Evolutionary conservation across 139 green algal species (phyloP), one percentile per base, ranked within the genome.

Genomic region (Picochlorum costavermella): DNA sequence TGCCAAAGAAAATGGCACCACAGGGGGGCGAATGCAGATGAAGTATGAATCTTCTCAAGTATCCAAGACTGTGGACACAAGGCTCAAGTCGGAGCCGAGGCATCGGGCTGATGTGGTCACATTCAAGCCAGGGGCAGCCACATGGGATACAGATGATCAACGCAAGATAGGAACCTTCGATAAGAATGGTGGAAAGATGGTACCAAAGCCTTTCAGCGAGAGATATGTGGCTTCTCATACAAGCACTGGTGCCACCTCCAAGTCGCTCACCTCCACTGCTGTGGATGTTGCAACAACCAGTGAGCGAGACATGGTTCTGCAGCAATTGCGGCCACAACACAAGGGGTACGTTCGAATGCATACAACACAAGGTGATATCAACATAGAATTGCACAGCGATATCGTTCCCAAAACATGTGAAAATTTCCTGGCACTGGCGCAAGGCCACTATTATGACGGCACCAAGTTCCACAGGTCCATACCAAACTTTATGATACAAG

Each of bases 401-500:
- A 63, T 95, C 9, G 80, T 66, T 20, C 90, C 90, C 1, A 61
- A 78, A 43, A 92, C 92, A 20, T 96, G 86, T 71, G 93, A 98
- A 69, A 98, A 98, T 82, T 98, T 97, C 74, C 56, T 98, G 17
- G 83, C 79, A 17, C 81, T 97, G 55, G 82, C 72, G 13, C 83
- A 88, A 66, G 76, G 81, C 53, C 83, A 88, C 46, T 99, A 97
- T 83, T 99, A 97, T 76, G 70, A 88, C 26, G 77, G 65, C 56
- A 88, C 80, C 2, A 40, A 81, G 3, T 98, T 98, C 71, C 93
- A 98, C 80, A 76, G 92, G 26, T 85, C 50, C 70, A 96, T 98
- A 63, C 85, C 84, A 51, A 94, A 96, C 79, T 98, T 98, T 71
- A 96, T 97, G 91, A 81, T 92, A 10, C 85, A 97, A 82, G 93